Evolutionary conservation across 495 filamentous ascomycete genomes (phyloP).

Genomic region (Letharia columbiana): DNA sequence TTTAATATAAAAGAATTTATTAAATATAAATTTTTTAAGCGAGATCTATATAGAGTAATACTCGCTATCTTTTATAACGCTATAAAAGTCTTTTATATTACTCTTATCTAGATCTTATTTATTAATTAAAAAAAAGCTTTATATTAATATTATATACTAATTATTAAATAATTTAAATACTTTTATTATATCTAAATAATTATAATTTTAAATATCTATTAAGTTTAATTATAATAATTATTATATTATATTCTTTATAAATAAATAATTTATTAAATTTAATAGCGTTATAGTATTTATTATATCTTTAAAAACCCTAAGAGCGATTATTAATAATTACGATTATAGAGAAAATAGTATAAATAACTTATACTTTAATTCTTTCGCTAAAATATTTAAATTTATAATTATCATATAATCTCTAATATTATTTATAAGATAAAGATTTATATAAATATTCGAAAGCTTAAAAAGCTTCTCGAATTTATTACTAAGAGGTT

Average conservation of each 20-base stretch:
- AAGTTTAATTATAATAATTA: too few species aligned
- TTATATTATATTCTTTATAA: too few species aligned
- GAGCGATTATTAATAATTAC: too few species aligned
- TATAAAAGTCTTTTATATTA: too few species aligned
- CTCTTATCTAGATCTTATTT: too few species aligned
- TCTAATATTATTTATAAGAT: background rate
- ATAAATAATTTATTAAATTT: too few species aligned
- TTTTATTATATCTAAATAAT: too few species aligned
- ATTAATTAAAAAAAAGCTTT: too few species aligned
- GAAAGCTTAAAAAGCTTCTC: background rate
- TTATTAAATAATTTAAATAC: too few species aligned
- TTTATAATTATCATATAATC: background rate
- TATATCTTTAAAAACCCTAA: background rate
- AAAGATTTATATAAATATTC: background rate
- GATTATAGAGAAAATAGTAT: background rate
- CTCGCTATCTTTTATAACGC: background rate
- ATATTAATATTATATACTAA: too few species aligned
- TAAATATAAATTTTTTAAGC: background rate
- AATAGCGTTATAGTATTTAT: background rate
- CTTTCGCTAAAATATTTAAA: background rate
- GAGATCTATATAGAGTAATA: background rate
- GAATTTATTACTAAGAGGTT: background rate
- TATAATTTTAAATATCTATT: too few species aligned
- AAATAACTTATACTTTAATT: background rate
- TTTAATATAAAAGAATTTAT: background rate